Evolutionary conservation across 2,329 filamentous ascomycete species (phyloP).

Genomic region (Dothideomycetes sp.): DNA sequence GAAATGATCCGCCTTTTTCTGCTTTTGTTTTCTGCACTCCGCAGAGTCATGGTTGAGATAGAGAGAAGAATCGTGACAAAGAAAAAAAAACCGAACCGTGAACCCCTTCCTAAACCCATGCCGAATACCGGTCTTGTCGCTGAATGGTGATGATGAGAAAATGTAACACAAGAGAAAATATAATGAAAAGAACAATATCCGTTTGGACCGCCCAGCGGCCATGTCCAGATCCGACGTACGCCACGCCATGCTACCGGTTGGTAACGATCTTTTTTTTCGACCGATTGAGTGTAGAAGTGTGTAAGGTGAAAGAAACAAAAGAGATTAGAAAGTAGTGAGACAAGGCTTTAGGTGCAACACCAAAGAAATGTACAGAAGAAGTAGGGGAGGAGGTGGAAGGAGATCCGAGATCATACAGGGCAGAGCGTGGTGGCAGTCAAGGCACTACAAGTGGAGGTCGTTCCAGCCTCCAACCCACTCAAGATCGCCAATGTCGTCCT

Average conservation of each 20-base stretch:
- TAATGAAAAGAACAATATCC: constrained; percentile 8
- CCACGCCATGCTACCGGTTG: background rate
- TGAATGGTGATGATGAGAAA: constrained; percentile 7
- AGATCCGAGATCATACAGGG: constrained; percentile 4
- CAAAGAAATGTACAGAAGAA: constrained; percentile 8
- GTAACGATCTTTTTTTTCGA: constrained; percentile 1
- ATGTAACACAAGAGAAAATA: constrained; percentile 11
- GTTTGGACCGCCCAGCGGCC: constrained; percentile 6
- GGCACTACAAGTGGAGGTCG: constrained; percentile 53
- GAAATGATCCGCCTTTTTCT: constrained; percentile 2
- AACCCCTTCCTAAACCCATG: constrained; percentile 7
- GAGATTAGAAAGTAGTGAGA: constrained; percentile 7
- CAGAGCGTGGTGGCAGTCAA: constrained; percentile 6
- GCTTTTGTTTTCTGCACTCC: constrained; percentile 12
- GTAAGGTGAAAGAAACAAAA: constrained; percentile 1
- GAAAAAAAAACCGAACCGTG: background rate
- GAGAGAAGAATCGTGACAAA: constrained; percentile 4
- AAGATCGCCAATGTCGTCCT: constrained; percentile 65
- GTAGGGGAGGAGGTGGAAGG: background rate
- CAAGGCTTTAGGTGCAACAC: background rate
- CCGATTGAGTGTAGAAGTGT: constrained; percentile 9
- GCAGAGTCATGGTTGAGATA: constrained; percentile 6
- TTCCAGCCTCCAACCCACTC: constrained; percentile 95
- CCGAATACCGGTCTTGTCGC: constrained; percentile 10
- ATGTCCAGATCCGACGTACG: background rate